These are phyloP conservation scores for Triangularia verruculosa DNA, from an alignment of 2,329 filamentous ascomycete species.

Conservation along the genomic window DNA sequence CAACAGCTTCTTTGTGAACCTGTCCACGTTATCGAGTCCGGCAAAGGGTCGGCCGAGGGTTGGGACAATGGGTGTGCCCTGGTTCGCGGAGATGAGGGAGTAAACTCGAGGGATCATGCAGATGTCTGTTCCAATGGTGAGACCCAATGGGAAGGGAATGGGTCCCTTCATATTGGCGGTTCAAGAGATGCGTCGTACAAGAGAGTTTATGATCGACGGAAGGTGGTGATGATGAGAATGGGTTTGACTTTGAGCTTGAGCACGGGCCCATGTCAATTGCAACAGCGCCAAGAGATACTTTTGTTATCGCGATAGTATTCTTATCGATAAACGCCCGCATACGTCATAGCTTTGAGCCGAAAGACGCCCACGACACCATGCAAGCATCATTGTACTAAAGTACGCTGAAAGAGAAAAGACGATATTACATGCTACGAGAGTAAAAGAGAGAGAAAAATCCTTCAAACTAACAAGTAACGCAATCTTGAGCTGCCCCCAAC, in stretches of 20 bases:
- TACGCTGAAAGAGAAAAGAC: neutral
- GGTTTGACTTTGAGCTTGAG: neutral
- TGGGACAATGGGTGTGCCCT: neutral
- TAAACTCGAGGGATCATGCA: conserved; percentile 66
- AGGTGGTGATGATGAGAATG: conserved; percentile 38
- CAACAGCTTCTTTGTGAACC: conserved; percentile 48
- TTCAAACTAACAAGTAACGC: neutral
- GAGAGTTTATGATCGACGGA: neutral
- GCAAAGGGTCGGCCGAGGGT: neutral
- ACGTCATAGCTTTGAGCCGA: neutral
- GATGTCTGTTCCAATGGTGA: conserved; percentile 76
- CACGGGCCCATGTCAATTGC: neutral
- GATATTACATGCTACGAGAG: neutral
- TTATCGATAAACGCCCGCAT: neutral
- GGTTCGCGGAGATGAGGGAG: conserved; percentile 49
- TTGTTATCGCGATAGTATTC: neutral
- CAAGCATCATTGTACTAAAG: neutral
- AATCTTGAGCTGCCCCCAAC: neutral
- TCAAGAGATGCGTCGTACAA: neutral
- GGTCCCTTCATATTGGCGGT: neutral
- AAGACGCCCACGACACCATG: too few species aligned
- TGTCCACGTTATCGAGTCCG: neutral
- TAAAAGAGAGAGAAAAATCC: neutral
- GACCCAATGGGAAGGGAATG: conserved; percentile 57
- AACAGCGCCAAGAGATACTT: neutral